Evolutionary conservation across 2,329 filamentous ascomycete species (phyloP).

Genomic region (Aureobasidium sp.): DNA sequence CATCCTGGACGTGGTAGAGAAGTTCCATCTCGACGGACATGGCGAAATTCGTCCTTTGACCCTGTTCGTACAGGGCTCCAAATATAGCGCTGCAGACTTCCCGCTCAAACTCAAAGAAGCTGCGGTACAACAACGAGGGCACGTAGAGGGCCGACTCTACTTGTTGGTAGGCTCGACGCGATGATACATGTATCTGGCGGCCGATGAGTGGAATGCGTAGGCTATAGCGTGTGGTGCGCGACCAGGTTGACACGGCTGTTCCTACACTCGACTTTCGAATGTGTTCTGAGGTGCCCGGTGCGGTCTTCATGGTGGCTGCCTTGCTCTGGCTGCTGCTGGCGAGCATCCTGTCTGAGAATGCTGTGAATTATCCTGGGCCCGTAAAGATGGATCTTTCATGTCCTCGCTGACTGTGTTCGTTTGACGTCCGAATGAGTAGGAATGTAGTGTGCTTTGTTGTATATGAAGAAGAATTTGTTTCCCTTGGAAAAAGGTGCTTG

Average conservation of each 20-base stretch:
- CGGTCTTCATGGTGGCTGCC: slow-evolving; percentile 11
- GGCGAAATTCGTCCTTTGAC: not conserved
- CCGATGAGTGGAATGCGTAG: not conserved
- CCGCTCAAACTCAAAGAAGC: not conserved
- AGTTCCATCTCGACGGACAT: slow-evolving; percentile 8
- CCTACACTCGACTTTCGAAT: slow-evolving; percentile 1
- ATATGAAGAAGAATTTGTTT: not conserved
- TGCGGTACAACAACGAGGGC: not conserved
- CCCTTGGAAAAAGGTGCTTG: not conserved
- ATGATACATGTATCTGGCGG: not conserved
- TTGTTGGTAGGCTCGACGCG: not conserved
- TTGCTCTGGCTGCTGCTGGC: not conserved
- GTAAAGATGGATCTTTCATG: slow-evolving; percentile 16
- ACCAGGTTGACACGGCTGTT: not conserved
- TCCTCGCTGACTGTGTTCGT: not conserved
- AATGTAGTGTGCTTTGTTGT: not conserved
- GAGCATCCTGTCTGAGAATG: slow-evolving; percentile 15
- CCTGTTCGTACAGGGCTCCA: slow-evolving; percentile 3
- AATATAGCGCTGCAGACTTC: slow-evolving; percentile 12
- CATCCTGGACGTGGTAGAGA: not conserved
- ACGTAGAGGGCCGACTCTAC: slow-evolving; percentile 2
- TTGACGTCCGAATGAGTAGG: not conserved
- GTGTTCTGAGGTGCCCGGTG: not conserved
- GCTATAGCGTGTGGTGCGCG: slow-evolving; percentile 7
- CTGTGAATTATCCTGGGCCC: not conserved